Base-by-base conservation (phyloP, 2,329 filamentous ascomycete species). In the Diaporthe humulicola region DNA sequence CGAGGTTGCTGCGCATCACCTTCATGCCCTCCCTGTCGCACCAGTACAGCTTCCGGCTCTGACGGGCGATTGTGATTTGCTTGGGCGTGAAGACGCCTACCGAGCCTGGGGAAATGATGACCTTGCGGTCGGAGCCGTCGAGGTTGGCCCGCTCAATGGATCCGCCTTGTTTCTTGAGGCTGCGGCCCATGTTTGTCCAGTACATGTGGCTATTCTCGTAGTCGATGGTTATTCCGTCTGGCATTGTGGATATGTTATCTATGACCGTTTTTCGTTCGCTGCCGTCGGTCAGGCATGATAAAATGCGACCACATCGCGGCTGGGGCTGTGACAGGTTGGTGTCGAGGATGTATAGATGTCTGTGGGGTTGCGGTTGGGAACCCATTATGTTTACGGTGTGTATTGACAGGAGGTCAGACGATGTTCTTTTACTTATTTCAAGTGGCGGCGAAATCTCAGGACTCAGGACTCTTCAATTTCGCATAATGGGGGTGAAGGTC, bases 111-210 rank as follows among this genome's bases (percentile, higher is more conserved):
- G 85, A 77, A 0, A 92, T 79, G 2, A 92, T 78, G 0, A 82
- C 82, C 12, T 79, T 77, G 4, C 87, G 77, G 60, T 88, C 81
- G 15, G 76, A 84, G 1, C 90, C 90, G 70, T 90, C 87, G 2
- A 89, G 79, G n/a, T 85, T 84, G n/a, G 84, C 81, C 1, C 74
- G 67, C 52, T 76, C 74, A 60, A 76, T 71, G 30, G 67, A 82
- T 81, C 82, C 80, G 22, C 88, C 88, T 74, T 88, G 84, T 25
- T 82, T 82, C 5, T 80, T 77, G 15, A 79, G 79, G 0, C 83
- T 83, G 2, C 79, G 64, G 0, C 88, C 88, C 88, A 89, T 89
- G 77, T 82, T 84, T 4, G 87, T 88, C 87, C 87, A 89, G 78
- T 87, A 89, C 28, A 89, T 82, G 45, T 83, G 82, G 3, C 80